These are phyloP conservation scores for Periconia digitata DNA, from an alignment of 2,329 filamentous ascomycete species.

Conservation along the genomic window DNA sequence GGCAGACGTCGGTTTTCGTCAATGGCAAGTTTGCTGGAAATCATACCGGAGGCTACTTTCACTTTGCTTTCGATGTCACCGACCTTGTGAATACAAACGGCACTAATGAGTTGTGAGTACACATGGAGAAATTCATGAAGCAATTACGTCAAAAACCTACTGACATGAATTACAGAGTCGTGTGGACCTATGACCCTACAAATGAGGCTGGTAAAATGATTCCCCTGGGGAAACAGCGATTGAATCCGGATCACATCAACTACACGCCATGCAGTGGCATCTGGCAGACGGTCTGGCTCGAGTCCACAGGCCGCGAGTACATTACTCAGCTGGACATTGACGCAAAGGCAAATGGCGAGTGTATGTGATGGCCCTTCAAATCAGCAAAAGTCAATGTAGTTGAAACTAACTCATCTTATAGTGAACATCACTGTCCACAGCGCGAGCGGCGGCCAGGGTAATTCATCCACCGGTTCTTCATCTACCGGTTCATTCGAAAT, in stretches of 20 bases:
- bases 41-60: conserved; percentile 64
- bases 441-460: conserved; percentile 36
- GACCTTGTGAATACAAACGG: conserved; percentile 44
- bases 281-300: conserved; percentile 74
- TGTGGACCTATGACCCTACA: conserved; percentile 70
- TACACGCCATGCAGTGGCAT: conserved; percentile 74
- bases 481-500: conserved; percentile 30
- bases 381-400: not conserved
- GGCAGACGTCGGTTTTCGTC: conserved; percentile 60
- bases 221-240: conserved; percentile 67
- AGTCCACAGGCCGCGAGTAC: conserved; percentile 60
- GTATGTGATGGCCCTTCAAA: conserved; percentile 13
- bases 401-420: conserved; percentile 30
- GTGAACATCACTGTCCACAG: conserved; percentile 60
- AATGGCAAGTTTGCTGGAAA: conserved; percentile 57
- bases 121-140: too few relatives aligned
- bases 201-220: conserved; percentile 59
- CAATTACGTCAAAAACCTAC: not conserved
- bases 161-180: conserved; percentile 47
- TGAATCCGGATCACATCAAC: conserved; percentile 64
- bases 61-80: conserved; percentile 63
- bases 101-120: conserved; percentile 57
- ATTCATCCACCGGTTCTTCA: not conserved
- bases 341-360: conserved; percentile 46
- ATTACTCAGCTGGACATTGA: conserved; percentile 62